Base-by-base conservation (phyloP, 495 filamentous ascomycete species). In the Penicillium malachiteum region DNA sequence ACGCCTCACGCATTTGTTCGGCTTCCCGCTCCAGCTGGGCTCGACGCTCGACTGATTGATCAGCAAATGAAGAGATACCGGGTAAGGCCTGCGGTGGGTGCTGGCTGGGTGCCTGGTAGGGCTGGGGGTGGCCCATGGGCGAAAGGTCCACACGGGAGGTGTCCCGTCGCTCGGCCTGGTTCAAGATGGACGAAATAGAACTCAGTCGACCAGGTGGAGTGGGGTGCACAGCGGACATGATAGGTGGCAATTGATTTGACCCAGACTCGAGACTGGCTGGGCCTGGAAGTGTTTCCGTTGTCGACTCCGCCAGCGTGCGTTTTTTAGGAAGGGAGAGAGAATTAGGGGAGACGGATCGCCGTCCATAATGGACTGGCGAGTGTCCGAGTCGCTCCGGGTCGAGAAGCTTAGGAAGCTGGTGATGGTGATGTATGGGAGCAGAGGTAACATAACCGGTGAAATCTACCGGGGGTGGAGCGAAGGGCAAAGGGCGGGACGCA, bases 101-200 rank as follows among this genome's bases (percentile, higher is more conserved):
- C 48, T 58, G 63, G 21, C 60, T 60, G 32, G 68, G 65, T 14
- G 69, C 59, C 32, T 77, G 69, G 30, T 67, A 56, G 43, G 62
- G 57, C 37, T 66, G 71, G 35, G 73, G 65, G 1, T 69, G 67
- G 32, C 63, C 58, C 34, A 79, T 48, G 16, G 81, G 69, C 16
- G 72, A 73, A 2, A 75, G 75, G 52, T 84, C 81, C 30, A 82
- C 63, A 0, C 73, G 77, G 9, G 78, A 68, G n/a, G 81, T 75
- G 17, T 73, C 71, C 21, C 68, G 71, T 33, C 57, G 54, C 43
- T 64, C 59, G 2, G 71, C 39, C 31, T 72, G 84, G 55, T 93
- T 93, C 30, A 95, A 73, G 42, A 95, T 88, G 3, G 89, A 90
- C 33, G 84, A 91, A 46, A 94, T 94, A 2, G 88, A 91, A 46